Conservation (phyloP, 768 basidiomycete genomes). For the Crepidotus variabilis region DNA sequence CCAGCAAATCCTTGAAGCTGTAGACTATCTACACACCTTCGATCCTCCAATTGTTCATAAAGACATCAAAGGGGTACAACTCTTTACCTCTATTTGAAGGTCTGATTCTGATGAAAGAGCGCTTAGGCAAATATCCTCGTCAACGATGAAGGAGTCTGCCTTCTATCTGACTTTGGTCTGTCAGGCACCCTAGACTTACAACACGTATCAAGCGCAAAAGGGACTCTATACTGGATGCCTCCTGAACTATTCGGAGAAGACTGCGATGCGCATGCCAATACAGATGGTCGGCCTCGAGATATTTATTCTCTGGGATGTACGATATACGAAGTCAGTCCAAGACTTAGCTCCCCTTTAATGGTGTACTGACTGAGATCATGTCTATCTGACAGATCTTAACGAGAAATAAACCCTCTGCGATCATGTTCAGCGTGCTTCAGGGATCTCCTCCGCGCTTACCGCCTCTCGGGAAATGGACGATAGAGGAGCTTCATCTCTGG, state of each 20-base stretch:
- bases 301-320: slow-evolving; percentile 19
- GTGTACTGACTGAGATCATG: background rate
- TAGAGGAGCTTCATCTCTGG: background rate
- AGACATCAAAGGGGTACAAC: slow-evolving; percentile 36
- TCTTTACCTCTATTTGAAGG: background rate
- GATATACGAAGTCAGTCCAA: slow-evolving; percentile 13
- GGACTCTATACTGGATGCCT: slow-evolving; percentile 16
- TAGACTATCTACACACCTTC: slow-evolving; percentile 33
- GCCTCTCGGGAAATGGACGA: background rate
- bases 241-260: slow-evolving; percentile 14
- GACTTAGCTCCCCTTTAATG: background rate
- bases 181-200: slow-evolving; percentile 15
- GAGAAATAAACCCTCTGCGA: background rate
- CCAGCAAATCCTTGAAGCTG: slow-evolving; percentile 28
- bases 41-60: slow-evolving; percentile 36
- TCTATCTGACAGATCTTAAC: background rate
- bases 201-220: slow-evolving; percentile 5
- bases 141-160: slow-evolving; percentile 12
- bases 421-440: background rate
- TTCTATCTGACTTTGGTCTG: slow-evolving; percentile 18
- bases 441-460: background rate
- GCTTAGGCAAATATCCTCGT: slow-evolving; percentile 18
- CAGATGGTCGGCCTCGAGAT: slow-evolving; percentile 8
- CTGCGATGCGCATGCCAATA: background rate
- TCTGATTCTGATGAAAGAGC: background rate